Conservation (phyloP, 371 early-diverging fungal genomes). For the Nosema muscidifuracis region DNA sequence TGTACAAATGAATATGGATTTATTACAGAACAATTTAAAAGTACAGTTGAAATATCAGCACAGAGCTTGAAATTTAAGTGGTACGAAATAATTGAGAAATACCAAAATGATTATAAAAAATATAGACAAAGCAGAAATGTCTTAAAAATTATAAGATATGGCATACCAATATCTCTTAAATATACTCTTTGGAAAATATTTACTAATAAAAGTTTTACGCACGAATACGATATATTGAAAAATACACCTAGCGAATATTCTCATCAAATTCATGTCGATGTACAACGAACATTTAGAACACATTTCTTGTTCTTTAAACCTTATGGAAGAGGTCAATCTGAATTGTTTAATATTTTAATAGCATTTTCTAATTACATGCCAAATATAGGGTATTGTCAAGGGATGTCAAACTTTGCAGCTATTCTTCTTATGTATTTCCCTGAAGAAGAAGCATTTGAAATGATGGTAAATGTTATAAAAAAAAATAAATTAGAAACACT, state of each 20-base stretch:
- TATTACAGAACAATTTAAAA: conserved; percentile 14
- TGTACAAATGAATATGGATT: conserved; percentile 46
- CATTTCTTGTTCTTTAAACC: conserved; percentile 43
- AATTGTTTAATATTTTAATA: conserved; percentile 60
- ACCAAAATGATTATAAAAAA: conserved; percentile 4
- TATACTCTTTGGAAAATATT: conserved; percentile 28
- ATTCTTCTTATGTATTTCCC: conserved; percentile 61
- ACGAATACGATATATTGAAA: conserved; percentile 23
- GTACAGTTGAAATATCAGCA: not conserved
- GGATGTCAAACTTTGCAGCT: conserved; percentile 62
- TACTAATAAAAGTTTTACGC: not conserved
- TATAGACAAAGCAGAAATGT: conserved; percentile 7
- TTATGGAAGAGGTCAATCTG: conserved; percentile 56
- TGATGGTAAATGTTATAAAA: conserved; percentile 51
- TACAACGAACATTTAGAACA: conserved; percentile 53
- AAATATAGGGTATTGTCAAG: conserved; percentile 64
- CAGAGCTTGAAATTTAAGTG: conserved; percentile 16
- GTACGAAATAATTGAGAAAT: conserved; percentile 22
- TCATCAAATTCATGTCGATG: conserved; percentile 57
- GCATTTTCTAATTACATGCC: conserved; percentile 60
- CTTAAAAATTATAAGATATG: conserved; percentile 18
- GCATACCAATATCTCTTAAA: conserved; percentile 43
- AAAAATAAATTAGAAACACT: conserved; percentile 56
- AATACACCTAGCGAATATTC: conserved; percentile 22
- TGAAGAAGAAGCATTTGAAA: conserved; percentile 58